Evolutionary conservation across 805 yeast genomes (phyloP).

Genomic region (Nakazawaea molendinolei): DNA sequence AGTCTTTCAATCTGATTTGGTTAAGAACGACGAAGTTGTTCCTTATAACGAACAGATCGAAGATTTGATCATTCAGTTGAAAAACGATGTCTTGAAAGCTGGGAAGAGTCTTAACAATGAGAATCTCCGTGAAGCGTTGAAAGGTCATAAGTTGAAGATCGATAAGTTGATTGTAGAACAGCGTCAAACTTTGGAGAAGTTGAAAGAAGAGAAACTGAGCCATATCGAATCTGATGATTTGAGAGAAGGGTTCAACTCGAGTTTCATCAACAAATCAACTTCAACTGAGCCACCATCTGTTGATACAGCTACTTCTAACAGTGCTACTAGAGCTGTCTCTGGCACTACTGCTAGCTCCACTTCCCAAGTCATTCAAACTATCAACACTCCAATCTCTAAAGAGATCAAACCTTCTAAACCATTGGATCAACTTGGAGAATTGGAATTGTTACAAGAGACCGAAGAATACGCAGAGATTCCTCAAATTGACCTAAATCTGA

Average conservation of each 20-base stretch:
- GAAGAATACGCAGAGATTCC: constrained; percentile 55
- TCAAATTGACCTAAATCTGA: constrained; percentile 35
- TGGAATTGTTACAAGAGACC: constrained; percentile 58
- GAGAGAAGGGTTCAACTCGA: constrained; percentile 85
- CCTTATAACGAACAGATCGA: constrained; percentile 90
- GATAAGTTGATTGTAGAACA: constrained; percentile 60
- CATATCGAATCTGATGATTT: constrained; percentile 88
- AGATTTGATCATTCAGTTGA: constrained; percentile 75
- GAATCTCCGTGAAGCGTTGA: constrained; percentile 30
- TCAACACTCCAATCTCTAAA: constrained; percentile 21
- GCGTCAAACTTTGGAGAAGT: constrained; percentile 54
- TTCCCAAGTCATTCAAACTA: constrained; percentile 18
- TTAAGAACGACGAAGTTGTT: constrained; percentile 31
- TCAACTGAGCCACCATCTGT: constrained; percentile 18
- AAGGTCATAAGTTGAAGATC: constrained; percentile 64
- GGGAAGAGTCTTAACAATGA: constrained; percentile 38
- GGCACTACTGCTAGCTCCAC: no score
- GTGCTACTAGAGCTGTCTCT: constrained; percentile 14
- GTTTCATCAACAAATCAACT: constrained; percentile 60
- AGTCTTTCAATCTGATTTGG: constrained; percentile 9
- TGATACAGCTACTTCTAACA: constrained; percentile 2
- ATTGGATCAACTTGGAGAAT: constrained; percentile 35
- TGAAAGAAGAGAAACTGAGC: constrained; percentile 61
- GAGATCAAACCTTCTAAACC: constrained; percentile 25
- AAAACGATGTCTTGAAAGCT: constrained; percentile 46